These are phyloP conservation scores for Aspergillus hancockii DNA, from an alignment of 495 filamentous ascomycete species.

Conservation along the genomic window DNA sequence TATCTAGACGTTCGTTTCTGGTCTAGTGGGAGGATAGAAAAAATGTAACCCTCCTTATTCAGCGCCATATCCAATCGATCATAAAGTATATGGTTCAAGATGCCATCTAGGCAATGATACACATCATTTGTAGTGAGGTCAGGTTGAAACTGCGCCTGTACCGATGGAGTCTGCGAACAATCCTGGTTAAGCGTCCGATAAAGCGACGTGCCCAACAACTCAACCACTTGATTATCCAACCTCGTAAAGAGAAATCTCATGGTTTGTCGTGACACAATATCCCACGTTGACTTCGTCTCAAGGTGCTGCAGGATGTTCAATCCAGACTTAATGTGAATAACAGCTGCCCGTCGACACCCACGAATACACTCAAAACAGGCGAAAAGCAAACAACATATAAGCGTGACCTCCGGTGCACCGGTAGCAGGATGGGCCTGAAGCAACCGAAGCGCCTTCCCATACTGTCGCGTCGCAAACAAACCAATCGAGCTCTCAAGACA, in stretches of 20 bases:
- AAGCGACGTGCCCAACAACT: not conserved
- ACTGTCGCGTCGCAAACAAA: constrained; percentile 1
- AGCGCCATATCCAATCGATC: not conserved
- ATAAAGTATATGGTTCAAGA: constrained; percentile 4
- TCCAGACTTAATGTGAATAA: constrained; percentile 8
- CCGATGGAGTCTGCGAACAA: no score
- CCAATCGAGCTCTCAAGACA: not conserved
- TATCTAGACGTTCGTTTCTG: not conserved
- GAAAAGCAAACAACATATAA: constrained; percentile 8
- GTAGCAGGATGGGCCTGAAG: not conserved
- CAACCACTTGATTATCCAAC: constrained; percentile 10
- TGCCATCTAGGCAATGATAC: not conserved
- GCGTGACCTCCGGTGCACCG: not conserved
- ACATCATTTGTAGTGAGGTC: not conserved
- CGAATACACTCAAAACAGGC: constrained; percentile 10
- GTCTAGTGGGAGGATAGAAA: not conserved
- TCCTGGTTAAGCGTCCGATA: not conserved
- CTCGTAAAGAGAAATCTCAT: constrained; percentile 4
- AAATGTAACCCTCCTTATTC: no score
- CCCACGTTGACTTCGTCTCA: not conserved
- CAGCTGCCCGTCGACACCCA: constrained; percentile 7
- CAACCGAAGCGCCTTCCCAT: constrained; percentile 3
- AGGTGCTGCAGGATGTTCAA: constrained; percentile 4
- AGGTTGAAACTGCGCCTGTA: not conserved
- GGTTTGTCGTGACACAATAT: not conserved